Evolutionary conservation across 768 basidiomycete genomes (phyloP), one percentile per base, ranked within the genome.

Genomic region (Termitomyces sp.): DNA sequence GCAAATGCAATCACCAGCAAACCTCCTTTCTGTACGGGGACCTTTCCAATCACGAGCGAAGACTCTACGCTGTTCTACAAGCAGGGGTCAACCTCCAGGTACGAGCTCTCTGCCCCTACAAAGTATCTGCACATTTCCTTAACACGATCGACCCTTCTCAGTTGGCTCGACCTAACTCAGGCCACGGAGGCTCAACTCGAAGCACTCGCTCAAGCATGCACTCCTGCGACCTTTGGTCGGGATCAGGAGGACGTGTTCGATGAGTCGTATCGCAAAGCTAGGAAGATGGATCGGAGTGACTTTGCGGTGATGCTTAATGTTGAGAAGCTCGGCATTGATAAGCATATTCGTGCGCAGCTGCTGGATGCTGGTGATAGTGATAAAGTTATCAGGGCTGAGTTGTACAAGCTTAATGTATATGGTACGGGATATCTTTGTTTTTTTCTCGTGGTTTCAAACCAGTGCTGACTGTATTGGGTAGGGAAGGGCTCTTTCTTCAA

Each of bases 401-500:
- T 72, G 22, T 74, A 75, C 55, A 76, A 76, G 46, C 59, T 76
- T 6, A 75, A 75, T 57, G 69, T 76, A 5, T 76, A 75, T 47
- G 73, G 75, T 75, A 7, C 16, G 39, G 7, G 30, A 4, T 7
- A 18, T 39, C 6, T 6, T 39, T 39, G 18, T 39, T n/a, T 7
- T n/a, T 2, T 39, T 18, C 6, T n/a, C 39, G 39, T 18, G 39
- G 18, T 6, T n/a, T n/a, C 14, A 7, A 30, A 30, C 3, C 30
- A 3, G 30, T n/a, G 18, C 18, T 3, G 5, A 37, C 2, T n/a
- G 18, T 7, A 5, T 4, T 39, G 18, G 48, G 8, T 33, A 79
- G 79, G 72, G 1, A 63, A 72, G 44, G 80, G 69, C 12, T 74
- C 74, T 0, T 82, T 80, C 63, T 83, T 83, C 72, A 81, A 79